phyloP scores from a whole-genome alignment of 2,329 filamentous ascomycete genomes.

The Ophiostoma quercus region DNA sequence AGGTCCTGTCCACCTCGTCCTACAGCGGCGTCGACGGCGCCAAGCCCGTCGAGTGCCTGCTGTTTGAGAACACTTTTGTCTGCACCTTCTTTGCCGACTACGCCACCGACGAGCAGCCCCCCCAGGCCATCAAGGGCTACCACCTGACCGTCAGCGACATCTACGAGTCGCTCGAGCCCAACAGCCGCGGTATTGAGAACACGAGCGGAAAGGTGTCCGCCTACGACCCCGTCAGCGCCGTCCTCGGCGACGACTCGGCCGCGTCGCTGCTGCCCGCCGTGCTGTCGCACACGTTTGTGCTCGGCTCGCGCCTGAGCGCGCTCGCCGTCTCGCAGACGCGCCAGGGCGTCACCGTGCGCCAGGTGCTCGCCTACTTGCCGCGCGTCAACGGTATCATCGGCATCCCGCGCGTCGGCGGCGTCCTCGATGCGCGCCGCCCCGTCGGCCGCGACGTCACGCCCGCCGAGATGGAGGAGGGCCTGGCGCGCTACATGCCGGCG shows the following conservation, averaged over 20 bases:
- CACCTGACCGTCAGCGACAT: conserved; percentile 82
- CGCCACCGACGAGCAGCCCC: conserved; percentile 3
- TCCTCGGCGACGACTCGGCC: not conserved
- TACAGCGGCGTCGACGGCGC: conserved; percentile 68
- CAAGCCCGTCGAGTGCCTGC: conserved; percentile 67
- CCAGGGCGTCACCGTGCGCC: conserved; percentile 82
- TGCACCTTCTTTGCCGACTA: conserved; percentile 70
- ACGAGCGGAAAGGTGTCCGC: conserved; percentile 63
- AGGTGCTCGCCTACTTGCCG: conserved; percentile 74
- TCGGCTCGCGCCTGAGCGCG: conserved; percentile 70
- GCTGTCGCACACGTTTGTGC: conserved; percentile 72
- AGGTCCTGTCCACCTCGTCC: conserved; percentile 64
- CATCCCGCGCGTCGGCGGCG: conserved; percentile 58
- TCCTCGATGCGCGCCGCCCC: conserved; percentile 82
- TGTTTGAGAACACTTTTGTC: conserved; percentile 93
- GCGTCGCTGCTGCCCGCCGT: conserved; percentile 59
- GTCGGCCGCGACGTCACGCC: conserved; percentile 77
- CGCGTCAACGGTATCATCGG: conserved; percentile 68
- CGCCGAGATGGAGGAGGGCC: conserved; percentile 75
- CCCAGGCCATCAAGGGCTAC: conserved; percentile 65
- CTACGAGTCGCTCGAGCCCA: conserved; percentile 76
- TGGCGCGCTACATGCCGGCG: conserved; percentile 67
- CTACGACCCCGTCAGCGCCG: conserved; percentile 57
- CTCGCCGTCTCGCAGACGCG: conserved; percentile 82
- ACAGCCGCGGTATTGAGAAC: conserved; percentile 70